Base-by-base conservation (phyloP, 108 stramenopile species). In the Heterococcus sp. region DNA sequence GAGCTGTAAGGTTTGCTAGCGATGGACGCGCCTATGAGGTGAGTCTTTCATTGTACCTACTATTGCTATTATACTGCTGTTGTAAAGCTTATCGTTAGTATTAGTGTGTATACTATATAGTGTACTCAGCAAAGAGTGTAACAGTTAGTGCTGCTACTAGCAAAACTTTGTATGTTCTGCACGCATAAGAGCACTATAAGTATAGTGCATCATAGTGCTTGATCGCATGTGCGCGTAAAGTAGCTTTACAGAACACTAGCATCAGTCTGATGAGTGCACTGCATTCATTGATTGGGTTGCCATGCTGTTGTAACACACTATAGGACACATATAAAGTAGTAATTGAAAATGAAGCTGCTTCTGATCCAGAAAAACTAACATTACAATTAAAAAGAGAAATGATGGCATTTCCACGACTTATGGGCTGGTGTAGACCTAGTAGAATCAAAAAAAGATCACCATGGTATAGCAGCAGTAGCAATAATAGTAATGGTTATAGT, bases 261-360 rank as follows among this genome's bases (percentile, higher is more conserved):
- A 58, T 58, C 46, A 58, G 46, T 58, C 8, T 58, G 14, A 58
- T 14, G 63, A 88, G 32, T 93, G 91, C 78, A 90, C 92, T 73
- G 86, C 91, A 1, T 93, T 93, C 76, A 93, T 95, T 77, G 93
- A 94, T 64, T 88, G 91, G 67, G 94, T 92, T 83, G 46, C 46
- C 46, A 58, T 58, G 46, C 46, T 14, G 8, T 58, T 58, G 46
- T 58, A 21, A 8, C 21, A 21, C 46, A 21, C 46, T 58, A 21
- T 58, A 58, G 46, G 46, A 98, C 84, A 89, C 93, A 37, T 95
- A 92, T 80, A 89, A 93, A 80, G 88, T 94, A 32, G 95, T 97
- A 11, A 76, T 97, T 8, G 95, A 96, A n/a, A 97, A 98, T 67
- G 94, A 94, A 74, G 92, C 92, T 34, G 38, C 78, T 28, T 72